Percentiles rank a stretch among this genome's conserved stretches.
Conservation (phyloP, 2,329 filamentous ascomycete genomes). For the Ophiognomonia clavigignenti-juglandacearum region DNA sequence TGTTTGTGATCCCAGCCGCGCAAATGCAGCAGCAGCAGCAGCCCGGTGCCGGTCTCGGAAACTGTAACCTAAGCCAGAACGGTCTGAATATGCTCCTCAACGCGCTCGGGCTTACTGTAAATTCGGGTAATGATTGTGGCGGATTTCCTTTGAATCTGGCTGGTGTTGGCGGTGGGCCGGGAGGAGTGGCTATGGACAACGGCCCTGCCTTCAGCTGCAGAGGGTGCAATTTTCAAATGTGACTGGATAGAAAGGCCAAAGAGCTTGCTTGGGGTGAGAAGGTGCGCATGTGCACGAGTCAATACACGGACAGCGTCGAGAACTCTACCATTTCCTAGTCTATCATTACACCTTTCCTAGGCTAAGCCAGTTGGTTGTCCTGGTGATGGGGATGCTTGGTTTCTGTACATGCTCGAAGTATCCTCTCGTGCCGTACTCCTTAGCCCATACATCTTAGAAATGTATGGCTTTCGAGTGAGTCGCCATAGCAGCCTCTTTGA, state of each 20-base stretch:
- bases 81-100: constrained; percentile 10
- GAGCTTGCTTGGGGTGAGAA: no score
- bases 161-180: neutral
- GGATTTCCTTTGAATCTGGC: neutral
- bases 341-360: constrained; percentile 13
- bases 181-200: neutral
- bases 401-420: constrained; percentile 9
- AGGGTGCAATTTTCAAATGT: constrained; percentile 3
- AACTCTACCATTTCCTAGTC: constrained; percentile 1
- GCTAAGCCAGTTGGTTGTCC: neutral
- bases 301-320: no score
- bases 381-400: constrained; percentile 4
- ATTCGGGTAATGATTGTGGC: neutral
- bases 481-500: constrained; percentile 99
- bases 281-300: no score
- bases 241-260: no score
- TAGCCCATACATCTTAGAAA: constrained; percentile 55
- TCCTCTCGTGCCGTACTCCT: constrained; percentile 2
- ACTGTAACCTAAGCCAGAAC: constrained; percentile 1
- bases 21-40: constrained; percentile 1
- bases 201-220: constrained; percentile 4
- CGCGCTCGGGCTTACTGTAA: neutral
- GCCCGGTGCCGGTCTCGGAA: neutral
- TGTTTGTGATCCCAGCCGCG: constrained; percentile 11
- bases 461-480: constrained; percentile 95